Evolutionary conservation across 2,329 filamentous ascomycete genomes (phyloP), one percentile per base, ranked within the genome.

Genomic region (Fusarium nelsonii): DNA sequence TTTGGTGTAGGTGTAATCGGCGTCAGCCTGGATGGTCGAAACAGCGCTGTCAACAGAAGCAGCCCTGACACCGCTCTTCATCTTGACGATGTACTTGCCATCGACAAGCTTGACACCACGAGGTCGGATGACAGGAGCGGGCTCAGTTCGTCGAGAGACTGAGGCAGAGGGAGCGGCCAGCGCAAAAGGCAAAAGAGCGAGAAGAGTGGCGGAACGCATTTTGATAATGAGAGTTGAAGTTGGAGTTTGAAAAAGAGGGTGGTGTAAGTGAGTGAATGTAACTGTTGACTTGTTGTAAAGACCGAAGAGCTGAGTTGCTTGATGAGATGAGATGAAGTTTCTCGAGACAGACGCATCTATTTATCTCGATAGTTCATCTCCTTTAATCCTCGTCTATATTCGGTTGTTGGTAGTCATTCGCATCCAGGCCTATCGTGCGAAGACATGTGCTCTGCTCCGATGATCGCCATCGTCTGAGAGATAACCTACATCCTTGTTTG

Each of bases 81-180:
- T 76, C 68, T 76, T 78, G 70, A 81, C 73, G 33, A 81, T 81
- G 74, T 77, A 81, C 68, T 77, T 80, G 72, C 75, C 77, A 48
- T 77, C 75, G 36, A 81, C 63, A 53, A 76, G 60, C 63, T 75
- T 60, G 43, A 68, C 74, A 33, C 71, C 75, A 12, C 77, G 76
- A 44, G 78, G 76, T 20, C 75, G 69, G 40, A 80, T 55, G 28
- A 81, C 52, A 36, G 79, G 79, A 23, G 79, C 79, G 23, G 77
- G 78, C 36, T 74, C 68, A 46, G 74, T 65, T 34, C 78, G 79
- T 62, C 73, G 74, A 40, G 73, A 51, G 33, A 51, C 48, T 20
- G 48, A 51, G 48, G 48, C 34, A 26, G 48, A 53, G 9, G 78
- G 77, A 43, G 74, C 74, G 55, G 76, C 76, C 57, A 78, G 50